Conservation (phyloP, 2,329 filamentous ascomycete genomes). For the Colletotrichum horii region DNA sequence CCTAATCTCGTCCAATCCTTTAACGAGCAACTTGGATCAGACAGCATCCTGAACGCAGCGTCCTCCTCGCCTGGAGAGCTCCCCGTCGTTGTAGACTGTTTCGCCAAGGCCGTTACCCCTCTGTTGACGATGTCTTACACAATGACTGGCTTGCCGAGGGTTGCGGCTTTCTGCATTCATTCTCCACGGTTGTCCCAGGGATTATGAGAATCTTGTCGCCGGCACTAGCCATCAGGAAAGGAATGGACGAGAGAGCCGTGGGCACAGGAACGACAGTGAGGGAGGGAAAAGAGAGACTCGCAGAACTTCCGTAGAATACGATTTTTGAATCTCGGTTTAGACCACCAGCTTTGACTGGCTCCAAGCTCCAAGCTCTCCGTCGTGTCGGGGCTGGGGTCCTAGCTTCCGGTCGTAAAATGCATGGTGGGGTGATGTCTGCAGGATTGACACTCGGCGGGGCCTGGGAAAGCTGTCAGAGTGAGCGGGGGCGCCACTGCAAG, state of each 20-base stretch:
- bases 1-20: not conserved
- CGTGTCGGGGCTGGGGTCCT: conserved; percentile 4
- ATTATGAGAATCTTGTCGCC: not conserved
- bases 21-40: not conserved
- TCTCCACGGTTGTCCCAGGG: not conserved
- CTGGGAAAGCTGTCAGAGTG: not conserved
- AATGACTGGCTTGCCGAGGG: not conserved
- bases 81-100: not conserved
- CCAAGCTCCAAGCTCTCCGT: not conserved
- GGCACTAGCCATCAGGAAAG: not conserved
- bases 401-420: not conserved
- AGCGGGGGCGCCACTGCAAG: not conserved
- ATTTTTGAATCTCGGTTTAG: not conserved
- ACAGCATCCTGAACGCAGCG: not conserved
- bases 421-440: conserved; percentile 21
- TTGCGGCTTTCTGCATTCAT: not conserved
- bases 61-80: not conserved
- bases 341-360: not conserved
- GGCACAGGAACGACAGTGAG: not conserved
- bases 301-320: not conserved
- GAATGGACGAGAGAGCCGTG: not conserved
- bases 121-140: not conserved
- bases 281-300: not conserved
- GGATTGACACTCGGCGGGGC: conserved; percentile 17
- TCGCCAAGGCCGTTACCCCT: not conserved